Percentiles rank a stretch among this genome's conserved stretches.
phyloP scores from a whole-genome alignment of 164 flowering plant species.

The Annona squamosa region DNA sequence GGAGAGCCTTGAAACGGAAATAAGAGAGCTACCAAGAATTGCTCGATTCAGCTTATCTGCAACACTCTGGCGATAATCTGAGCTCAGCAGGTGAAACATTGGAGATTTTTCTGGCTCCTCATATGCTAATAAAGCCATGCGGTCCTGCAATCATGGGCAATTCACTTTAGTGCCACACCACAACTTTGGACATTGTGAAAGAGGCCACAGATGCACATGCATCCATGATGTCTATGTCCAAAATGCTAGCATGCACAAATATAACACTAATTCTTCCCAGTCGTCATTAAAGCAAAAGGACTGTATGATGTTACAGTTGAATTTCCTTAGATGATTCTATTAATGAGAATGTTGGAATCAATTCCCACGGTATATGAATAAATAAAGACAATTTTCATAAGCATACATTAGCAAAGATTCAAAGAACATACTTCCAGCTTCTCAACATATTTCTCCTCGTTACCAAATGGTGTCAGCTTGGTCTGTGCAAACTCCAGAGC shows the following conservation, averaged over 20 bases:
- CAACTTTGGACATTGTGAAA: neutral
- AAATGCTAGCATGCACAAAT: neutral
- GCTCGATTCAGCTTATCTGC: constrained; percentile 82
- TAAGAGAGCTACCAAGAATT: constrained; percentile 59
- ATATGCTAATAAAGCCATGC: constrained; percentile 85
- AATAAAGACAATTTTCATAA: neutral
- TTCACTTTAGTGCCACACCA: neutral
- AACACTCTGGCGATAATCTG: constrained; percentile 67
- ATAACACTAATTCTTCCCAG: neutral
- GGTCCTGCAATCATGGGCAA: constrained; percentile 50
- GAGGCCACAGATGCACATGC: neutral
- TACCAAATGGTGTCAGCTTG: constrained; percentile 77
- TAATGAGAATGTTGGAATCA: neutral
- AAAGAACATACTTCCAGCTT: constrained; percentile 69
- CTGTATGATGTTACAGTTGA: neutral
- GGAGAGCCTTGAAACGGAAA: neutral
- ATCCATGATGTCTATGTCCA: neutral
- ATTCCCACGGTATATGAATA: neutral
- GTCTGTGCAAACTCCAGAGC: constrained; percentile 86
- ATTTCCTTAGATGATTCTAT: neutral
- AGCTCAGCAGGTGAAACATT: constrained; percentile 79
- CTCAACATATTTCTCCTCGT: constrained; percentile 56
- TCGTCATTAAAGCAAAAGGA: neutral
- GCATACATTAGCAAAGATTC: neutral
- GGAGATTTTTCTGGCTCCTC: constrained; percentile 95